Base-by-base conservation (phyloP, 2,329 filamentous ascomycete genomes). In the Pseudocercospora vitis region DNA sequence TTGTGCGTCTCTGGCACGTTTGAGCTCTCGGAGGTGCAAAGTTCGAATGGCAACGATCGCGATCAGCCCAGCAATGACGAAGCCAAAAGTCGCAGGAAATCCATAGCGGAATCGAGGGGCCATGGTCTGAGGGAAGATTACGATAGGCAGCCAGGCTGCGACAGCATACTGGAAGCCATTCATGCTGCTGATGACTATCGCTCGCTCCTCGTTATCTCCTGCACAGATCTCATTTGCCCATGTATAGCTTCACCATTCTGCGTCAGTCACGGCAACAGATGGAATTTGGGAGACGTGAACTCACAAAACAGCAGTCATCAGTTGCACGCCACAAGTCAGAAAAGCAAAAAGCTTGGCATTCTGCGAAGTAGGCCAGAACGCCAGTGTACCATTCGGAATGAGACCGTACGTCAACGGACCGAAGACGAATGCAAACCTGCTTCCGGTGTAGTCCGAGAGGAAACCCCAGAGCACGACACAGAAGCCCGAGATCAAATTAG, bases 91-190 rank as follows among this genome's bases (percentile, higher is more conserved):
- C 23, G 44, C 33, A 23, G 45, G 44, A 19, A 49, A 53, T n/a
- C 51, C 45, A 42, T 49, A 53, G 26, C 51, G 51, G 16, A 53
- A 53, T 7, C 21, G 11, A 1, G 51, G 51, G 2, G 51, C 51
- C 51, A 53, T 53, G 1, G 51, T 53, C 19, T 53, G 51, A n/a
- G 51, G 51, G 19, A 53, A 53, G 18, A 49, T 53, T 12, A 53
- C 44, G 9, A 53, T 49, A 2, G 85, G 85, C 31, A 88, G 65
- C 84, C 84, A 88, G 0, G 83, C 81, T 64, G 87, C 83, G 21
- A 88, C 68, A 1, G 86, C 82, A 56, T 87, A 86, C 0, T 83
- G 83, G 72, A 87, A 79, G 65, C 85, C 79, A 53, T 87, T 87
- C 81, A 87, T 87, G 8, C 74, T 71, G 0, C 75, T 84, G 1